Base-by-base conservation (phyloP, 139 green algal species). In the Edaphochlamys debaryana region DNA sequence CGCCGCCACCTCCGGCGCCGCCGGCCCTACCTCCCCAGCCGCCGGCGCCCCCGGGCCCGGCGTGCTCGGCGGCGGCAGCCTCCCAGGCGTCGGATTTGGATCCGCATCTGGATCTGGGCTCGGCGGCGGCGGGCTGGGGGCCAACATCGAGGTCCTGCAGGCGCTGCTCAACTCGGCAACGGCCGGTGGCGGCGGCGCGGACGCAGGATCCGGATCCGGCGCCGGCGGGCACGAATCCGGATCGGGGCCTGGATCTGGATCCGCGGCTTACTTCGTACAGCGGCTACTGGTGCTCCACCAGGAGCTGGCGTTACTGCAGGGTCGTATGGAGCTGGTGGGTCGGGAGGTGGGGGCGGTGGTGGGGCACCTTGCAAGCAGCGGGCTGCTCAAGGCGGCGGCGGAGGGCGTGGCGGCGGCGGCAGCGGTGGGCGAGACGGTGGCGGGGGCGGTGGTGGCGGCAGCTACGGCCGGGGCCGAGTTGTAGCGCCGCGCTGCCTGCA, bases 271-370 rank as follows among this genome's bases (percentile, higher is more conserved):
- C 64, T 76, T 42, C 71, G 36, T n/a, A 37, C 48, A 69, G 50
- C 81, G 81, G 9, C 62, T 87, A 63, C 48, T n/a, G 20, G 29
- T 70, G 71, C 72, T 86, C 66, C 82, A 87, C 52, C 37, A 78
- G 82, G 70, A 81, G 63, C 63, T 87, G 82, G 63, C 54, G 48
- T 36, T 81, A 50, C 42, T 87, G 50, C 62, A 68, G 67, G 64
- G 54, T 5, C 50, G 74, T 3, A 50, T 87, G 67, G 73, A 87
- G 34, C 1, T 80, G 2, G 38, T 87, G 54, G 34, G 37, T 4
- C 37, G 54, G 36, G 71, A 86, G 79, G 79, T 84, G 27, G n/a
- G 50, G 25, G 4, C 25, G 34, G 78, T 82, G 15, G 36, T 82
- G 60, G 20, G 25, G 25, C 62, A 82, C 41, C 75, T 82, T 41